These are phyloP conservation scores for Botryosphaeria agaves DNA, from an alignment of 2,329 filamentous ascomycete species.

Conservation along the genomic window DNA sequence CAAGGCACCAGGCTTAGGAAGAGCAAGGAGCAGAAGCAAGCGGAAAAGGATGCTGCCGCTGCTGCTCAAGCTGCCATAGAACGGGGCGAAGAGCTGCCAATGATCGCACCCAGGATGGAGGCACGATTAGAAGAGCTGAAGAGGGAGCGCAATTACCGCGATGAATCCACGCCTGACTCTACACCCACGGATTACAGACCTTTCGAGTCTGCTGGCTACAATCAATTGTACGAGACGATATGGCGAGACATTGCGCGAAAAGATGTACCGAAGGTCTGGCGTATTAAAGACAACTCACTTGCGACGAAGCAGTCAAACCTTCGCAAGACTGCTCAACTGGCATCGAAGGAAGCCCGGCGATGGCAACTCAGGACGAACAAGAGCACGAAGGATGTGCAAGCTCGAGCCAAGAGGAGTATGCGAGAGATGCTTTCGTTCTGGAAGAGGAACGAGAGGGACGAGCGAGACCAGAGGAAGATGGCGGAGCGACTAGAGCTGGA, in stretches of 20 bases:
- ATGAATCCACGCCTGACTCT: constrained; percentile 33
- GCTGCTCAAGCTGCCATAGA: constrained; percentile 74
- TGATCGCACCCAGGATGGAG: constrained; percentile 42
- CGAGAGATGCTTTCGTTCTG: constrained; percentile 99
- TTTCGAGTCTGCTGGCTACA: constrained; percentile 82
- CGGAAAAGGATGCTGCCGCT: constrained; percentile 60
- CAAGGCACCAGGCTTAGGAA: constrained; percentile 66
- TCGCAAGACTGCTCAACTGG: constrained; percentile 91
- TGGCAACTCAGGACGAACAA: constrained; percentile 98
- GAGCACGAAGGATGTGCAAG: constrained; percentile 93
- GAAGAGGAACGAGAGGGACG: constrained; percentile 96
- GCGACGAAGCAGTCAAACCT: constrained; percentile 84
- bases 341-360: constrained; percentile 89
- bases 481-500: constrained; percentile 94
- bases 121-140: constrained; percentile 25
- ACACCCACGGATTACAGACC: constrained; percentile 33
- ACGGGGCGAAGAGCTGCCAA: constrained; percentile 54
- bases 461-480: constrained; percentile 82
- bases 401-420: constrained; percentile 94
- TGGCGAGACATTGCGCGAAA: constrained; percentile 90
- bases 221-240: constrained; percentile 94
- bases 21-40: constrained; percentile 58
- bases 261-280: constrained; percentile 81
- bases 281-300: constrained; percentile 72
- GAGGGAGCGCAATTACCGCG: constrained; percentile 16